These are phyloP conservation scores for Neofusicoccum cordaticola DNA, from an alignment of 2,329 filamentous ascomycete genomes.

Conservation along the genomic window DNA sequence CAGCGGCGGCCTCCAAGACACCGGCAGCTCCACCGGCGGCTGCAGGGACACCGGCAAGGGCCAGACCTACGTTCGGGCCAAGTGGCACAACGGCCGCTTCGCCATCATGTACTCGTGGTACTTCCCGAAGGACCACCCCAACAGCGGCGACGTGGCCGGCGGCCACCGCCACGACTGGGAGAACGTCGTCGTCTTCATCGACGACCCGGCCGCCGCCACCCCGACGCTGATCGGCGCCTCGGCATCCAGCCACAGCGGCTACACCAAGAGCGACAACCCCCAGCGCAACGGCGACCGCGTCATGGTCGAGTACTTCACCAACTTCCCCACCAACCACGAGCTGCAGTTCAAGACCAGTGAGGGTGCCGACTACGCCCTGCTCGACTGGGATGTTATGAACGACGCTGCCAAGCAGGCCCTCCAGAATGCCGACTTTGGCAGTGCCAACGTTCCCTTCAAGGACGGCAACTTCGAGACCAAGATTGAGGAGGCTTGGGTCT, in stretches of 20 bases:
- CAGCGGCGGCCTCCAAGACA: conserved; percentile 37
- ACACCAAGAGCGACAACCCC: conserved; percentile 26
- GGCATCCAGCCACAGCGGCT: conserved; percentile 41
- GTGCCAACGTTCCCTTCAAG: conserved; percentile 44
- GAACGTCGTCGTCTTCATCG: conserved; percentile 33
- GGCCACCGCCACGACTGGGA: conserved; percentile 46
- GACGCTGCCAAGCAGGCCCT: conserved; percentile 36
- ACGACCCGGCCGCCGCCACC: conserved; percentile 23
- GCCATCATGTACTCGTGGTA: conserved; percentile 48
- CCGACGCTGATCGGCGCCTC: conserved; percentile 38
- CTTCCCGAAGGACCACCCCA: conserved; percentile 47
- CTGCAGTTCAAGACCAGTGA: not conserved
- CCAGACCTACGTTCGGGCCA: conserved; percentile 40
- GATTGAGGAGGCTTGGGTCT: conserved; percentile 7
- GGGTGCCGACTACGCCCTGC: conserved; percentile 21
- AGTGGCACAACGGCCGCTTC: conserved; percentile 28
- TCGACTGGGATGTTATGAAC: conserved; percentile 46
- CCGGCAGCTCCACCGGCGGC: conserved; percentile 29
- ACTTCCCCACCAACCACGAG: conserved; percentile 26
- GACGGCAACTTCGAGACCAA: conserved; percentile 23
- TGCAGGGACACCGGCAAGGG: conserved; percentile 35
- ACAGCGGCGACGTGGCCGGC: conserved; percentile 29
- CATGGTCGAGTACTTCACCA: conserved; percentile 36
- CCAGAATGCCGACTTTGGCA: conserved; percentile 40
- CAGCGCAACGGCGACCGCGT: conserved; percentile 23